A percentile compares a stretch with the other conserved stretches of the same genome.
Conservation (phyloP, 2,329 filamentous ascomycete genomes). For the Byssothecium circinans region DNA sequence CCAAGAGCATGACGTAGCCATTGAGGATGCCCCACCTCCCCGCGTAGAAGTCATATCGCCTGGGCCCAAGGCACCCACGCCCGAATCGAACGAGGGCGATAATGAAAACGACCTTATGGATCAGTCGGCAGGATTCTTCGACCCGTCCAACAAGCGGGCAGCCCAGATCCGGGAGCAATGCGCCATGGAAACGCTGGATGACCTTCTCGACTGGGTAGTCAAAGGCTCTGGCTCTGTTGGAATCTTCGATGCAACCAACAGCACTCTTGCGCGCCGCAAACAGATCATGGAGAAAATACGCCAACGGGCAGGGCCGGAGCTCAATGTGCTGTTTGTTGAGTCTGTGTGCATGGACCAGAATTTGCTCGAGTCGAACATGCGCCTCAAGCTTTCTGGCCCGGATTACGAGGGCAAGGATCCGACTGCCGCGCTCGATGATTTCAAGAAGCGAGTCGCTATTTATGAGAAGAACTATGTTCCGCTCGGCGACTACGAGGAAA, state of each 20-base stretch:
- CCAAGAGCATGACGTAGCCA: constrained; percentile 21
- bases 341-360: constrained; percentile 85
- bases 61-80: constrained; percentile 27
- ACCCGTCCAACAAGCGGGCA: constrained; percentile 82
- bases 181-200: constrained; percentile 87
- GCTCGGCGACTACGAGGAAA: constrained; percentile 86
- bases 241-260: constrained; percentile 97
- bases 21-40: constrained; percentile 26
- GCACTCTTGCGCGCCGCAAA: constrained; percentile 82
- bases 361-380: constrained; percentile 93
- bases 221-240: constrained; percentile 82
- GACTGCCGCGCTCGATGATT: constrained; percentile 78
- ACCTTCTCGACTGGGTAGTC: constrained; percentile 87
- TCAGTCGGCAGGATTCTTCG: constrained; percentile 91
- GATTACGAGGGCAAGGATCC: constrained; percentile 97
- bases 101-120: constrained; percentile 64
- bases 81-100: constrained; percentile 25
- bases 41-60: constrained; percentile 41
- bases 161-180: constrained; percentile 86
- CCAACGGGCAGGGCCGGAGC: constrained; percentile 74
- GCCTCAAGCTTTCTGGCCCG: constrained; percentile 89
- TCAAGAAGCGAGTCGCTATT: constrained; percentile 86
- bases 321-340: constrained; percentile 94
- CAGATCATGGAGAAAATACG: constrained; percentile 82
- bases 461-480: constrained; percentile 95